Conservation (phyloP, 129 eudicot species). For the Gnaphalium uliginosum region DNA sequence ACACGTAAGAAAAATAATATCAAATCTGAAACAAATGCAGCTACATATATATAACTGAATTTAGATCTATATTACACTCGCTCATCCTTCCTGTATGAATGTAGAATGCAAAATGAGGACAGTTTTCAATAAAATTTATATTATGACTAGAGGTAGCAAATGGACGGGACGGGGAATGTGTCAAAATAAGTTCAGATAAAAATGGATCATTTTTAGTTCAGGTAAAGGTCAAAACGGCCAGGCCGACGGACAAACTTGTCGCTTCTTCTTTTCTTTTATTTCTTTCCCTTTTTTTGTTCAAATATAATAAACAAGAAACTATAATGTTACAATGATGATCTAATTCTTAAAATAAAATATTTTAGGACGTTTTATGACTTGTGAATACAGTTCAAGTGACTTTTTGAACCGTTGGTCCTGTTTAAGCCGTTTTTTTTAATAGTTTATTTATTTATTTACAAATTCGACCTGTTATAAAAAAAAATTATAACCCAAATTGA, state of each 20-base stretch:
- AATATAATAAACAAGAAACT: not conserved
- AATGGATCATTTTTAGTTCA: not conserved
- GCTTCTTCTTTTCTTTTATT: too few species aligned
- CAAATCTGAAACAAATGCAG: not conserved
- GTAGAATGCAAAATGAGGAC: not conserved
- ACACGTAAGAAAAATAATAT: constrained; percentile 6
- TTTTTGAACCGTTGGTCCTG: not conserved
- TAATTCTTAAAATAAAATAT: not conserved
- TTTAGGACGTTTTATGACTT: not conserved
- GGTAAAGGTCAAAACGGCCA: not conserved
- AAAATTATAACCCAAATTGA: not conserved
- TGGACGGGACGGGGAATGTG: not conserved
- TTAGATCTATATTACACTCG: not conserved
- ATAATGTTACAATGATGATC: not conserved
- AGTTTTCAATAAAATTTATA: not conserved
- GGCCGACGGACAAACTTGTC: not conserved
- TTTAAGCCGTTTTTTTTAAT: not conserved
- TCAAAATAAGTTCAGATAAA: not conserved
- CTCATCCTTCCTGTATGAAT: not conserved
- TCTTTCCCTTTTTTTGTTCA: not conserved
- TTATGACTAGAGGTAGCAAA: not conserved
- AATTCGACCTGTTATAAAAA: not conserved
- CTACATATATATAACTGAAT: not conserved
- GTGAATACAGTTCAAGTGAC: not conserved
- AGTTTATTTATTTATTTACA: not conserved